Conservation (phyloP, 768 basidiomycete genomes). For the Russula brevipes region DNA sequence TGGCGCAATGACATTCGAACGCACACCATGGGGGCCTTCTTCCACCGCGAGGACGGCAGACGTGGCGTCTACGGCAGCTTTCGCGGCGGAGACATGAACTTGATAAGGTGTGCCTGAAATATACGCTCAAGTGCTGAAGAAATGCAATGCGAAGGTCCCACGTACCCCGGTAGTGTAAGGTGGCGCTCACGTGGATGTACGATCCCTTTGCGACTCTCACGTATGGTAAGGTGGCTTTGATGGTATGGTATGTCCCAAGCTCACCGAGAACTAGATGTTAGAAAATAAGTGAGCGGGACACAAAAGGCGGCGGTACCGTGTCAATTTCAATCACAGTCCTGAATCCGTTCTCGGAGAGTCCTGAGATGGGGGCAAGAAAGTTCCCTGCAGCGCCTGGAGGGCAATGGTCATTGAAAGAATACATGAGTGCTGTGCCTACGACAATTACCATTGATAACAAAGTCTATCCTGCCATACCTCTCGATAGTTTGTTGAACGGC, state of each 20-base stretch:
- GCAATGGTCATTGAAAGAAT: background rate
- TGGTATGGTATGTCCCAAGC: conserved; percentile 91
- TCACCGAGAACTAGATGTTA: conserved; percentile 31
- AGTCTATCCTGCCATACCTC: conserved; percentile 84
- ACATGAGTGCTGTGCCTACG: background rate
- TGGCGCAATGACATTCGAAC: conserved; percentile 82
- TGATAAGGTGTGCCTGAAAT: conserved; percentile 71
- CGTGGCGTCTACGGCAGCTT: conserved; percentile 89
- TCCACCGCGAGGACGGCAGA: conserved; percentile 85
- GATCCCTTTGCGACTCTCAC: conserved; percentile 68
- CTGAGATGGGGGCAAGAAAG: conserved; percentile 83
- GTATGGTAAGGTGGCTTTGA: conserved; percentile 83
- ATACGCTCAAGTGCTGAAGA: background rate
- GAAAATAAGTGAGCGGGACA: background rate
- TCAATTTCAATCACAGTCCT: conserved; percentile 92
- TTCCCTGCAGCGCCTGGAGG: conserved; percentile 86
- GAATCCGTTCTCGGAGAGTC: conserved; percentile 86
- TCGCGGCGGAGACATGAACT: conserved; percentile 91
- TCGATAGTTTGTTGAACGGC: conserved; percentile 75
- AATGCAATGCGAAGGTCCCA: background rate
- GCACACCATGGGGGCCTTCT: conserved; percentile 91
- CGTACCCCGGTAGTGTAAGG: conserved; percentile 77
- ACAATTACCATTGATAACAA: conserved; percentile 81
- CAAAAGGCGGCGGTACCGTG: conserved; percentile 44
- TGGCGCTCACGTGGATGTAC: conserved; percentile 87